Evolutionary conservation across 2,329 filamentous ascomycete genomes (phyloP), one percentile per base, ranked within the genome.

Genomic region (Alternaria ventricosa): DNA sequence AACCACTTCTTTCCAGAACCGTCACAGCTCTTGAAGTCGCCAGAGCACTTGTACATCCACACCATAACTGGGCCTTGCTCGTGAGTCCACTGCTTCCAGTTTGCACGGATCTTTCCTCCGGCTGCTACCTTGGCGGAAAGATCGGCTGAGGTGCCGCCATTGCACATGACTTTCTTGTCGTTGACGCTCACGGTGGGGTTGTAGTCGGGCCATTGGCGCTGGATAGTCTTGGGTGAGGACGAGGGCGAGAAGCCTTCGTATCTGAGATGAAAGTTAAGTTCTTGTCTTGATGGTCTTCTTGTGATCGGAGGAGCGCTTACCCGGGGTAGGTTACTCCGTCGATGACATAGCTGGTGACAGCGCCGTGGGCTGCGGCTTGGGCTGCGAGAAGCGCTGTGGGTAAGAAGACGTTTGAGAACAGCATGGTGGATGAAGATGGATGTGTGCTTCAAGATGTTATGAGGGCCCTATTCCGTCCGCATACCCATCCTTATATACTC

Each of bases 21-120:
- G 63, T 86, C 82, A 71, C 85, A 87, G 36, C 80, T 75, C 12
- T 75, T 76, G 74, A 87, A 86, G 54, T 80, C 82, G 36, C 75
- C 70, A 7, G 81, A 79, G 75, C 86, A 88, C 64, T 85, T 83
- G 60, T 81, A 81, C 73, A 82, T 74, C 80, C 85, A 88, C 3
- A 88, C 86, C 82, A 88, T 86, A 44, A 88, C 84, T 15, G 87
- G 87, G 1, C 86, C 87, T 71, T 88, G 86, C 59, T 82, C 77
- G 72, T 88, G 86, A 0, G 86, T 88, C 86, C 87, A 88, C 73
- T 88, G 86, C 47, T 78, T 72, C 85, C 86, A 88, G 70, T 83
- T 78, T 11, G 86, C 86, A 6, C 83, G 84, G 60, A 88, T 79
- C 60, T 82, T 83, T 41, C 79, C 72, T 43, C 87, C 87, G 1